These are phyloP conservation scores for Glarea lozoyensis DNA, from an alignment of 495 filamentous ascomycete species.

Conservation along the genomic window DNA sequence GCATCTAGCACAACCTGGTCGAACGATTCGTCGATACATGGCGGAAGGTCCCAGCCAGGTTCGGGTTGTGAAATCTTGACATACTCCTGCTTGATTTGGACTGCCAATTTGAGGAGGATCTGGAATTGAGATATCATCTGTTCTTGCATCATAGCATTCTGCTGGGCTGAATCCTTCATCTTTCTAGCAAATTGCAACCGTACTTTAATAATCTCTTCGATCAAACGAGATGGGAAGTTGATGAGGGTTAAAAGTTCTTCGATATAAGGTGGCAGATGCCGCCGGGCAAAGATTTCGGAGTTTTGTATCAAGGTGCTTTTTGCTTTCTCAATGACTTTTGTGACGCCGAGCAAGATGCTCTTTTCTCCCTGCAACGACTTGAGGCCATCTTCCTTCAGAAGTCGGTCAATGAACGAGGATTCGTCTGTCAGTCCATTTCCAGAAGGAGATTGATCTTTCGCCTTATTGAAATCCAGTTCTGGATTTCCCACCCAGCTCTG, in stretches of 20 bases:
- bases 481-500: slow-evolving; percentile 96
- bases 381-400: slow-evolving; percentile 94
- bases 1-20: slow-evolving; percentile 93
- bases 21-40: slow-evolving; percentile 94
- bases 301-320: slow-evolving; percentile 88
- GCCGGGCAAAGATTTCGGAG: slow-evolving; percentile 72
- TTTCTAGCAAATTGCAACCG: slow-evolving; percentile 86
- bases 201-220: slow-evolving; percentile 93
- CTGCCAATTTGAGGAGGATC: slow-evolving; percentile 81
- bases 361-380: slow-evolving; percentile 77
- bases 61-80: slow-evolving; percentile 75
- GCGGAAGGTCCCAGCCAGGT: slow-evolving; percentile 88
- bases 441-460: slow-evolving; percentile 39
- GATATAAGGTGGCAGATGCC: slow-evolving; percentile 92
- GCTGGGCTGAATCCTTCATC: slow-evolving; percentile 80
- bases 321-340: slow-evolving; percentile 80
- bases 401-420: slow-evolving; percentile 87
- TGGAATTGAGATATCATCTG: slow-evolving; percentile 97
- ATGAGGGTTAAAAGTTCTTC: slow-evolving; percentile 93
- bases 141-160: slow-evolving; percentile 84
- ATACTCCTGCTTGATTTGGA: slow-evolving; percentile 86
- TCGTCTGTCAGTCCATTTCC: slow-evolving; percentile 72
- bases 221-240: slow-evolving; percentile 90
- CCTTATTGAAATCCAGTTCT: slow-evolving; percentile 80
- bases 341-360: slow-evolving; percentile 78